Evolutionary conservation across 495 filamentous ascomycete species (phyloP), one percentile per base, ranked within the genome.

Genomic region (Talaromyces thailandensis): DNA sequence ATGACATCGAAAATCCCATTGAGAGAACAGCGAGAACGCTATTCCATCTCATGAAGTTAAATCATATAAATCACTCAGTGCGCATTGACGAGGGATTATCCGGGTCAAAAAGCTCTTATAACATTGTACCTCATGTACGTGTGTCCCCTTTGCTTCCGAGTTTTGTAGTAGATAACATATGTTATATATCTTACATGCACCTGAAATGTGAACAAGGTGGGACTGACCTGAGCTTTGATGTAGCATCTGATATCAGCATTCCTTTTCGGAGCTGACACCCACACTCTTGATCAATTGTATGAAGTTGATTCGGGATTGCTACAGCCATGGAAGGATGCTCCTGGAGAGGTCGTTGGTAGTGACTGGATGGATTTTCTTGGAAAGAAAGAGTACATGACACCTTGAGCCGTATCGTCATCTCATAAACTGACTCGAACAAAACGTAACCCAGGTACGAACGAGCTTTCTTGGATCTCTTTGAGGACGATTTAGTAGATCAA

Each of bases 331-430:
- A 69, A 74, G 26, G 88, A 93, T 66, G 89, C 91, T 0, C 94
- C 94, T 0, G 83, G 86, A 0, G 93, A 98, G 72, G 83, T 99
- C 51, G 82, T 84, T 21, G 75, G 83, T 62, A 81, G 87, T 50
- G 94, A 97, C 69, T 98, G 95, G 95, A 80, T 87, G 67, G 86
- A 91, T 61, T 92, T 84, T 71, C 70, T 98, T 21, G 91, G 92
- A 40, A 80, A 90, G 66, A 76, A 82, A 69, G 78, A 79, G 77
- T 88, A 71, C 58, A 75, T 73, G 0, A 28, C 6, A 45, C n/a
- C 43, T 48, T 48, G 43, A 4, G 35, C 14, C 16, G 16, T 40
- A 40, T 40, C 3, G 14, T 50, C 14, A 18, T 63, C 12, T 26
- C n/a, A 48, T 32, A n/a, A 43, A 24, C 18, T 21, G n/a, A 48